These are phyloP conservation scores for Sophora flavescens DNA, from an alignment of 306 rosid species.

Conservation along the genomic window DNA sequence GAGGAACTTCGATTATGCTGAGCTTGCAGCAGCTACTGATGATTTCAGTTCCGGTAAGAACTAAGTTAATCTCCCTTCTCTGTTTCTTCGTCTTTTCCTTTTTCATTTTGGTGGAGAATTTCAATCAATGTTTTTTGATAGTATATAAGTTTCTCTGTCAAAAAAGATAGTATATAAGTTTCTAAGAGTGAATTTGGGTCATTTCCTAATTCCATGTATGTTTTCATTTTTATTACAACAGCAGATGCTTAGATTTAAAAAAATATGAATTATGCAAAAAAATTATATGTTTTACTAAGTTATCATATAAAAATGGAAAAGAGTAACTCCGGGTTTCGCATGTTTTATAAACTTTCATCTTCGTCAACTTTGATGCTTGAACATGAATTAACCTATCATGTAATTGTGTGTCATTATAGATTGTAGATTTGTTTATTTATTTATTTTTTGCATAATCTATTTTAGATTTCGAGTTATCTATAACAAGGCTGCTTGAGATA, in stretches of 20 bases:
- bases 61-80: not conserved
- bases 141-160: too few relatives aligned
- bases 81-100: not conserved
- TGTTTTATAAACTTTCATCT: not conserved
- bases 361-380: too few relatives aligned
- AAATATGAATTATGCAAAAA: not conserved
- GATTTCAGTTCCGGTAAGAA: conserved; percentile 70
- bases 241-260: not conserved
- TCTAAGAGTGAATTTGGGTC: not conserved
- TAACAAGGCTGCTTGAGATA: not conserved
- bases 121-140: too few relatives aligned
- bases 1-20: conserved; percentile 78
- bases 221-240: not conserved
- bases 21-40: conserved; percentile 74
- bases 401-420: too few relatives aligned
- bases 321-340: not conserved
- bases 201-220: not conserved
- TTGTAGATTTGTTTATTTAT: not conserved
- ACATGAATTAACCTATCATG: too few relatives aligned
- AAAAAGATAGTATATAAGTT: too few relatives aligned
- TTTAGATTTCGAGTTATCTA: too few relatives aligned
- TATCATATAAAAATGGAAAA: not conserved
- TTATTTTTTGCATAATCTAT: too few relatives aligned
- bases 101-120: too few relatives aligned
- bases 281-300: not conserved